A percentile compares a stretch with the other conserved stretches of the same genome.
Conservation (phyloP, 352 stramenopile genomes). For the Phytophthora sp. region DNA sequence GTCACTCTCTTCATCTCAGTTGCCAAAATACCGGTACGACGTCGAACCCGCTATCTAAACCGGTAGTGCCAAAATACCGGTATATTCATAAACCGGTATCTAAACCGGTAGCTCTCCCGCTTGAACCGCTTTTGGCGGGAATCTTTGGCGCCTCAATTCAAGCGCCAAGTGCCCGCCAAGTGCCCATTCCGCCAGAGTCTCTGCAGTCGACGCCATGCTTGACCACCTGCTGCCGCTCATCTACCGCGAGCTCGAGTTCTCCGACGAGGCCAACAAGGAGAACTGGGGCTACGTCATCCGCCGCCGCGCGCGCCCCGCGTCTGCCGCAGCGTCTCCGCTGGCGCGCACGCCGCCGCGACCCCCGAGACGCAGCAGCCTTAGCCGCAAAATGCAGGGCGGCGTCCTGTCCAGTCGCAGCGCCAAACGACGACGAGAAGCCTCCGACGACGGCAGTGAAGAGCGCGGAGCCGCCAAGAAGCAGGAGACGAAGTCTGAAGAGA, state of each 20-base stretch:
- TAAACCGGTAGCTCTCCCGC: slow-evolving; percentile 2
- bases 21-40: too few species aligned
- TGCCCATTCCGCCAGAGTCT: slow-evolving; percentile 4
- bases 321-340: not conserved
- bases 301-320: slow-evolving; percentile 15
- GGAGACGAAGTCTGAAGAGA: slow-evolving; percentile 8
- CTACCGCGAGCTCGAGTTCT: slow-evolving; percentile 45
- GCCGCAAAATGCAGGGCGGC: slow-evolving; percentile 7
- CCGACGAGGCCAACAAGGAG: slow-evolving; percentile 69
- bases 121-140: slow-evolving; percentile 36
- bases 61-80: too few species aligned
- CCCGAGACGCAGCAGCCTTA: slow-evolving; percentile 15
- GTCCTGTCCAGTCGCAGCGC: slow-evolving; percentile 6
- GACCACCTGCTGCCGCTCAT: slow-evolving; percentile 49
- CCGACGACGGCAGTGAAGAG: slow-evolving; percentile 8
- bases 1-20: not conserved
- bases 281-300: slow-evolving; percentile 69
- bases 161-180: not conserved
- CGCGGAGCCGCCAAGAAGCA: slow-evolving; percentile 20
- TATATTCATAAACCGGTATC: not conserved
- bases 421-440: slow-evolving; percentile 19
- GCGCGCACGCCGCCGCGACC: slow-evolving; percentile 27
- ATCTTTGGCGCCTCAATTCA: slow-evolving; percentile 36
- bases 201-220: slow-evolving; percentile 40
- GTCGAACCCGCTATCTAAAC: not conserved